Conservation (phyloP, 257 asterid species). For the Solanum medicagineum region DNA sequence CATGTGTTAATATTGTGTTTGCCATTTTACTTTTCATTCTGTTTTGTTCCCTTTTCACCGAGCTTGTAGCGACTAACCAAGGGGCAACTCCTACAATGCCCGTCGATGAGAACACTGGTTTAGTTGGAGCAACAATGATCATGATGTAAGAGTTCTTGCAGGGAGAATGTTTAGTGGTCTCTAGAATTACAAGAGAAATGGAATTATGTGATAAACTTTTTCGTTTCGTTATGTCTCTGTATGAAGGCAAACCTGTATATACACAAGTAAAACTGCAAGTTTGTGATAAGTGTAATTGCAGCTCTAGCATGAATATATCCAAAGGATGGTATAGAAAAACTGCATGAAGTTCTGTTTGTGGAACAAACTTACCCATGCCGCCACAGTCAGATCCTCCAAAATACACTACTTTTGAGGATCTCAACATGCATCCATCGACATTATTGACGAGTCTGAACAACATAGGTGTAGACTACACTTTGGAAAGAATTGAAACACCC, state of each 20-base stretch:
- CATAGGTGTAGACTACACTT: too few relatives aligned
- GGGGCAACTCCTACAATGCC: not conserved
- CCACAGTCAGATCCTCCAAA: too few relatives aligned
- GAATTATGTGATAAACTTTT: not conserved
- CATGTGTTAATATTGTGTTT: not conserved
- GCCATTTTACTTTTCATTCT: not conserved
- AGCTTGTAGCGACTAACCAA: not conserved
- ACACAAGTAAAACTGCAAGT: not conserved
- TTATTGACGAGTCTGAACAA: too few relatives aligned
- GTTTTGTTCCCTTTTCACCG: not conserved
- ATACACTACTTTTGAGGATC: not conserved
- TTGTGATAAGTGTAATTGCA: not conserved
- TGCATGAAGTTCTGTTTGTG: too few relatives aligned
- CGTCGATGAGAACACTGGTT: not conserved
- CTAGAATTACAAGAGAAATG: not conserved
- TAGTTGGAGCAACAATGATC: not conserved
- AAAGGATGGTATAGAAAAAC: not conserved
- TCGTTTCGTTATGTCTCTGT: not conserved
- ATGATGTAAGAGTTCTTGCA: not conserved
- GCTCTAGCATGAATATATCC: not conserved
- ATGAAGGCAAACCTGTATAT: not conserved
- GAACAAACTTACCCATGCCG: too few relatives aligned
- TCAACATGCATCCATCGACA: too few relatives aligned
- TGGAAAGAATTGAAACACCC: not conserved
- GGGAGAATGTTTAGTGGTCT: not conserved